Evolutionary conservation across 2,329 filamentous ascomycete genomes (phyloP), one percentile per base, ranked within the genome.

Genomic region (Cadophora gregata): DNA sequence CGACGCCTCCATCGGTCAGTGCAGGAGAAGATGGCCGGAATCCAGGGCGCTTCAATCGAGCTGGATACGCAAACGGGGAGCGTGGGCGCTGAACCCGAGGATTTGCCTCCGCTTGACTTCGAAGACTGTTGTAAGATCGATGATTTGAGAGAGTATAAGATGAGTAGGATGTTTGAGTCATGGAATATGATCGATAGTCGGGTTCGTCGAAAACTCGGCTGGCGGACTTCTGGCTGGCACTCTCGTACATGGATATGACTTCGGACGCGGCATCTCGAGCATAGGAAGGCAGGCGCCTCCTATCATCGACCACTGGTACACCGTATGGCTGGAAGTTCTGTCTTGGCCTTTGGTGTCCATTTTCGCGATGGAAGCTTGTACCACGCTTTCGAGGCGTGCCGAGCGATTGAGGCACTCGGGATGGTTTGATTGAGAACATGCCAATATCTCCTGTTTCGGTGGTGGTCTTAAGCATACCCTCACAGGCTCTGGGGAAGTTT

Each of bases 391-490:
- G 71, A 65, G 72, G 70, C 27, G 65, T 73, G 47, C 69, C 72
- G 38, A 67, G 55, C 38, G 69, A 61, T 45, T 70, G 71, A 24
- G 75, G 72, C 58, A 76, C 64, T 33, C 76, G 74, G 50, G 77
- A 74, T 8, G 82, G 79, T 56, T 79, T 81, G 70, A 87, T 86
- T 61, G 84, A 86, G 75, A 88, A 89, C 59, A 85, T 77, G 4
- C 86, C 86, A 70, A 88, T 87, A 70, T 90, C 86, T n/a, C 87
- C 87, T 9, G 86, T 88, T 73, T 90, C 88, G 0, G 87, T 89
- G 1, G 85, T 88, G 3, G 84, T 89, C 78, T 86, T 89, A 66
- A 90, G 79, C 87, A 90, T 89, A 75, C 86, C 84, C 71, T 88
- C 83, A n/a, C 89, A 78, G 1, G 84, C 84, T 5, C 83, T 85